These are phyloP conservation scores for Agaricus subrufescens DNA, from an alignment of 768 basidiomycete species.

Conservation along the genomic window DNA sequence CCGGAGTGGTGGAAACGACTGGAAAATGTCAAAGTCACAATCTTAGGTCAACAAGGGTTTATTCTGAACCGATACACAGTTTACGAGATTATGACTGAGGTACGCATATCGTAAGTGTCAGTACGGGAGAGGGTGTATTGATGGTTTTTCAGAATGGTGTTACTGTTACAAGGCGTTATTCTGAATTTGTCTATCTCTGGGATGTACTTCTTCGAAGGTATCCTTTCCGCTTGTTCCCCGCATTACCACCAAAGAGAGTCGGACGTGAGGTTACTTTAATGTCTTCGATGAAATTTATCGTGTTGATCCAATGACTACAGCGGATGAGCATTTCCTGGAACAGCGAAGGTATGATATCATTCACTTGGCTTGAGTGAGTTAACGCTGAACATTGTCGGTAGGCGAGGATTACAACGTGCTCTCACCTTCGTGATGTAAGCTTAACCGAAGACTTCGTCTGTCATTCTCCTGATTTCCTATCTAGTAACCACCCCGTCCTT, in stretches of 20 bases:
- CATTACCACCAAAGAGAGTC: conserved; percentile 88
- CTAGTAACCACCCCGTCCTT: conserved; percentile 84
- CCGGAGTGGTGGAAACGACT: conserved; percentile 86
- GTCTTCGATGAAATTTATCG: conserved; percentile 6
- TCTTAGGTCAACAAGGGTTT: conserved; percentile 89
- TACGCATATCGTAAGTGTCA: conserved; percentile 29
- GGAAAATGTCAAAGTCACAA: conserved; percentile 63
- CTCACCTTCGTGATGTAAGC: conserved; percentile 74
- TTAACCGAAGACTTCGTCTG: background rate
- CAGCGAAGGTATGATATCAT: conserved; percentile 60
- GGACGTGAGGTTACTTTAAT: conserved; percentile 55
- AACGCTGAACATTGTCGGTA: conserved; percentile 22
- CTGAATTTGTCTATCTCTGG: conserved; percentile 89
- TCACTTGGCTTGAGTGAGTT: background rate
- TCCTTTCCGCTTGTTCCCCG: conserved; percentile 87
- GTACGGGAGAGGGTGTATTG: background rate
- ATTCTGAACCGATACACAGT: conserved; percentile 84
- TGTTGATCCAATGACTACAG: conserved; percentile 27
- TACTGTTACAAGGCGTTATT: conserved; percentile 81
- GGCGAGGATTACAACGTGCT: conserved; percentile 77
- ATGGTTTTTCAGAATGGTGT: conserved; percentile 44
- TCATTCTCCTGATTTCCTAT: background rate
- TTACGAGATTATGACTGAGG: conserved; percentile 77
- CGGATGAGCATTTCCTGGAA: conserved; percentile 88
- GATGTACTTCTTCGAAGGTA: conserved; percentile 83